Base-by-base conservation (phyloP, 129 eudicot genomes). In the Silybum marianum region DNA sequence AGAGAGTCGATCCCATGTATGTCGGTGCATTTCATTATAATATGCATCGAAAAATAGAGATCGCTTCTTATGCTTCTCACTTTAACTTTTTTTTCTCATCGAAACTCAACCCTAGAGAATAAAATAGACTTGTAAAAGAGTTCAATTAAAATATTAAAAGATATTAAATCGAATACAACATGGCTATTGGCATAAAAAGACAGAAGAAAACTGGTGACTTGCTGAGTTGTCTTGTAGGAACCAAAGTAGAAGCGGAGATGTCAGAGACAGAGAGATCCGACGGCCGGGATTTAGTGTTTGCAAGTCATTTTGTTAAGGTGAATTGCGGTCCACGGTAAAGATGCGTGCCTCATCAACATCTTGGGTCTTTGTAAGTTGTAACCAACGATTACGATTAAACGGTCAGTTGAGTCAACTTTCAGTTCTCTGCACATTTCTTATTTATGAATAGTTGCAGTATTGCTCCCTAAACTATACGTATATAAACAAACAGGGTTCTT, bases 221-320 rank as follows among this genome's bases (percentile, higher is more conserved):
- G 26, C 71, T 51, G 73, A 74, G 26, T 14, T 46, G 76, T 84
- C 84, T 21, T 10, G 58, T 12, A 28, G n/a, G 69, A 60, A 73
- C 62, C 73, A 78, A 40, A 75, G 51, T 60, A 40, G 71, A 73
- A 46, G 23, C 42, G 6, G 22, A 69, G 4, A 76, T 40, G 79
- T 28, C 66, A 32, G 69, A 23, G 30, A 32, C 62, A 70, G 0
- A 40, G 19, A 26, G 44, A 66, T 46, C 78, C 65, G 67, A 75
- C 72, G 77, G 60, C 74, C 18, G 58, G 34, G 63, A 46, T 83
- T 84, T 36, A 28, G 10, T 60, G 48, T 21, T 6, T 78, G 75
- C 23, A 48, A 78, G 42, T 3, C 12, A 25, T 63, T 73, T 36
- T 51, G 44, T 36, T 23, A 28, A 32, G 32, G 18, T 73, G 67